phyloP scores from a whole-genome alignment of 345 rosid genomes.

The Sonneratia alba region DNA sequence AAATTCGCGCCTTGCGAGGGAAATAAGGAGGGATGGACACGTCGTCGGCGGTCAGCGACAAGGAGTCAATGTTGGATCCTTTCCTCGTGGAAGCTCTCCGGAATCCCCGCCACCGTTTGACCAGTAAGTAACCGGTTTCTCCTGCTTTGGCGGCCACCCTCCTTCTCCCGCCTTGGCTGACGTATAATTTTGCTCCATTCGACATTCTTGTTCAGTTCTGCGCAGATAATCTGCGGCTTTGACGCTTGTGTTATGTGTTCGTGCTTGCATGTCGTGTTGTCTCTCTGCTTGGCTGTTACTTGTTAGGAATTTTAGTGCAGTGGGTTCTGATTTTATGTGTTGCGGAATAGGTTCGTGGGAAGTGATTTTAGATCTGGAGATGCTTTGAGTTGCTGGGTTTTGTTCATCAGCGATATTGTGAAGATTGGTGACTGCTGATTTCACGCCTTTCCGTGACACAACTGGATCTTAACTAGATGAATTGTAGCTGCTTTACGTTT shows the following conservation, averaged over 20 bases:
- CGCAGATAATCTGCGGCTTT: background rate
- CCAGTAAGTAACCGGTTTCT: background rate
- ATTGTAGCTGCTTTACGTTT: background rate
- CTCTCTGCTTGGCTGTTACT: background rate
- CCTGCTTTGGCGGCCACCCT: constrained; percentile 1
- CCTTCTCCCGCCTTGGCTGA: background rate
- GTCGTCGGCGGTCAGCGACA: constrained; percentile 21
- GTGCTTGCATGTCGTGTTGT: background rate
- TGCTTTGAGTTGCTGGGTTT: background rate
- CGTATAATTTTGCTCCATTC: background rate
- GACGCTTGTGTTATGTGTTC: too few relatives aligned
- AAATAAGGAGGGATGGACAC: constrained; percentile 2
- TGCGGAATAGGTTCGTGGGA: background rate
- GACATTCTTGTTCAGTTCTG: background rate
- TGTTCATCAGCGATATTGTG: background rate
- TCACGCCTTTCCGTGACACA: background rate
- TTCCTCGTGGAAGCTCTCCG: constrained; percentile 92
- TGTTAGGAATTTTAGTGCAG: background rate
- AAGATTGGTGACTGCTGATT: background rate
- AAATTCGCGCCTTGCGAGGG: background rate
- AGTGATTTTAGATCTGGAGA: background rate
- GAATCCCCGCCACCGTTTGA: constrained; percentile 86
- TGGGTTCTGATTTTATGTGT: background rate
- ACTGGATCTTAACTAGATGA: background rate
- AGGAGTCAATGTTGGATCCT: constrained; percentile 79